These are phyloP conservation scores for Saccharomycopsis synnaedendra DNA, from an alignment of 805 yeast genomes.

Conservation along the genomic window DNA sequence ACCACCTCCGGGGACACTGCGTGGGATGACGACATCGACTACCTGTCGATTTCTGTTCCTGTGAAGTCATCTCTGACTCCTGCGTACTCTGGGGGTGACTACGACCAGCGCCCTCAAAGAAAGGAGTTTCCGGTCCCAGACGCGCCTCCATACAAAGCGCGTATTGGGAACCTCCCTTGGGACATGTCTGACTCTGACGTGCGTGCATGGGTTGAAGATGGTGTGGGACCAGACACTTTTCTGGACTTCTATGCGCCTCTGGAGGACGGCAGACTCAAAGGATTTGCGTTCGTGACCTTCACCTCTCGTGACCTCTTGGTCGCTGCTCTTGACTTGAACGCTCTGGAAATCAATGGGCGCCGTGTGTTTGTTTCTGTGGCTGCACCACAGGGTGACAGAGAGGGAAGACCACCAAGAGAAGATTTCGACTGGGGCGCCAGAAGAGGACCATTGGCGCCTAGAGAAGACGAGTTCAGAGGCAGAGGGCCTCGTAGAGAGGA, in stretches of 20 bases:
- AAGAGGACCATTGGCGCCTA: conserved; percentile 19
- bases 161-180: conserved; percentile 78
- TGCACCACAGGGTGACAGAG: conserved; percentile 39
- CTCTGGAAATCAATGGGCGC: conserved; percentile 62
- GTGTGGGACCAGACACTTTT: conserved; percentile 27
- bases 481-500: conserved; percentile 40
- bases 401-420: conserved; percentile 22
- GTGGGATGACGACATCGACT: conserved; percentile 80
- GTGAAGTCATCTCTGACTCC: conserved; percentile 23
- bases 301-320: conserved; percentile 68
- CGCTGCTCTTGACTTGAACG: conserved; percentile 58
- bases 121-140: conserved; percentile 81
- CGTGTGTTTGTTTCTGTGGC: conserved; percentile 69
- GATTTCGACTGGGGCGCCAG: conserved; percentile 29
- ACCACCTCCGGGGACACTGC: conserved; percentile 39
- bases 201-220: conserved; percentile 48
- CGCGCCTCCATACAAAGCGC: conserved; percentile 85
- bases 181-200: conserved; percentile 59
- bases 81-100: conserved; percentile 20
- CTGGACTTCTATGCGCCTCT: conserved; percentile 61
- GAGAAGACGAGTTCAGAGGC: conserved; percentile 18
- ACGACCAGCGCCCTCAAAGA: conserved; percentile 36
- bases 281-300: conserved; percentile 82
- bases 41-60: conserved; percentile 49
- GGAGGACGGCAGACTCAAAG: conserved; percentile 69